These are phyloP conservation scores for Claviceps digitariae DNA, from an alignment of 2,329 filamentous ascomycete genomes.

Conservation along the genomic window DNA sequence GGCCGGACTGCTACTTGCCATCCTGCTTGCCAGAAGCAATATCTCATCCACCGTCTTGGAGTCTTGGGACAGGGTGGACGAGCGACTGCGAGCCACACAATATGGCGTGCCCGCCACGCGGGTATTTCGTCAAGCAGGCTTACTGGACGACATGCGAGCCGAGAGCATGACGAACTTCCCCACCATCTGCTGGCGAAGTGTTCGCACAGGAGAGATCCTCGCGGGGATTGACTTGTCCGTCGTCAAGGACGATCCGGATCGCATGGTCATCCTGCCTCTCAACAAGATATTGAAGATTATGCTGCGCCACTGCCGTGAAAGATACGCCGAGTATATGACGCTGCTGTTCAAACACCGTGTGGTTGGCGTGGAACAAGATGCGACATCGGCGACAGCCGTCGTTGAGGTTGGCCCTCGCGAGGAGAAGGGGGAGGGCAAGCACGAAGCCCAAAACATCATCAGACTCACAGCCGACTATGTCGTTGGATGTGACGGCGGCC, in stretches of 20 bases:
- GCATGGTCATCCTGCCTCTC: slow-evolving; percentile 30
- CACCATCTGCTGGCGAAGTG: slow-evolving; percentile 11
- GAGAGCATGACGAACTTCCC: slow-evolving; percentile 10
- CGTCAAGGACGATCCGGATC: slow-evolving; percentile 6
- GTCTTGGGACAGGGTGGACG: slow-evolving; percentile 13
- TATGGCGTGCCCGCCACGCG: slow-evolving; percentile 12
- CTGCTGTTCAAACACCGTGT: slow-evolving; percentile 28
- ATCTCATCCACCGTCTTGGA: slow-evolving; percentile 16
- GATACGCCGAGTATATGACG: slow-evolving; percentile 16
- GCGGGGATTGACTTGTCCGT: slow-evolving; percentile 14
- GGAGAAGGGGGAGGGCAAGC: slow-evolving; percentile 6
- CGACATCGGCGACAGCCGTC: slow-evolving; percentile 16
- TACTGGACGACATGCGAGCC: slow-evolving; percentile 15
- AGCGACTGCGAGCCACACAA: slow-evolving; percentile 17
- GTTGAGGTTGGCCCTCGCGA: slow-evolving; percentile 11
- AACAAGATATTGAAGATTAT: slow-evolving; percentile 28
- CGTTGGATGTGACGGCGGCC: slow-evolving; percentile 31
- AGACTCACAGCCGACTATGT: slow-evolving; percentile 26
- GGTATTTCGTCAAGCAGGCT: slow-evolving; percentile 9
- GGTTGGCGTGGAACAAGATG: slow-evolving; percentile 21
- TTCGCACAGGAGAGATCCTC: slow-evolving; percentile 10
- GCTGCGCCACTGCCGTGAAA: slow-evolving; percentile 20
- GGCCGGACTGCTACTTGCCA: slow-evolving; percentile 11
- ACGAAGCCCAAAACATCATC: slow-evolving; percentile 7
- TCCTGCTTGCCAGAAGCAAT: slow-evolving; percentile 11